A percentile compares a stretch with the other conserved stretches of the same genome.
phyloP scores from a whole-genome alignment of 495 filamentous ascomycete species.

The Aspergillus asperescens region DNA sequence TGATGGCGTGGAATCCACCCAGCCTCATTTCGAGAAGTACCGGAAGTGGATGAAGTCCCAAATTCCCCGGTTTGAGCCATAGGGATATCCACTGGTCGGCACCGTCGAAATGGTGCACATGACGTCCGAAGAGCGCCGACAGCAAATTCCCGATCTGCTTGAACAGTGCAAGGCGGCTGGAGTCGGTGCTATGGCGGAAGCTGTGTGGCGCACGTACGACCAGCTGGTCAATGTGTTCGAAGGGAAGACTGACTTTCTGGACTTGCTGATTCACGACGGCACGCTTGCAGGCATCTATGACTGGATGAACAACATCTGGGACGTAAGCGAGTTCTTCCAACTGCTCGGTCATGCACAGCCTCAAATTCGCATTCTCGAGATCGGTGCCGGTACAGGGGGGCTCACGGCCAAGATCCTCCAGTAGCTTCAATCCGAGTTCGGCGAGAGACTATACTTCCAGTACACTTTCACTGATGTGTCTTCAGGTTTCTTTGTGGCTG shows the following conservation, averaged over 20 bases:
- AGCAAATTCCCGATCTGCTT: not conserved
- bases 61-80: not conserved
- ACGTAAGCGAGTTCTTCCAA: slow-evolving; percentile 16
- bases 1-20: not conserved
- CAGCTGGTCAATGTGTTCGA: not conserved
- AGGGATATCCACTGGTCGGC: not conserved
- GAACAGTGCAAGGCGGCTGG: not conserved
- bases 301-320: not conserved
- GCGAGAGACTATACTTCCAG: slow-evolving; percentile 10
- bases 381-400: slow-evolving; percentile 44
- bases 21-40: not conserved
- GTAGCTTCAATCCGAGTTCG: slow-evolving; percentile 20
- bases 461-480: slow-evolving; percentile 45
- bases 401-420: slow-evolving; percentile 19
- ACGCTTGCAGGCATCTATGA: slow-evolving; percentile 24
- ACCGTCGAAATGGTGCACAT: not conserved
- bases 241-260: slow-evolving; percentile 24
- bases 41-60: not conserved
- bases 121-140: not conserved
- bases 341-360: slow-evolving; percentile 35
- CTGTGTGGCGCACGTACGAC: not conserved
- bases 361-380: slow-evolving; percentile 37
- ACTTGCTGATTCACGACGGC: slow-evolving; percentile 23
- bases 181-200: not conserved
- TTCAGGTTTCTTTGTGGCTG: slow-evolving; percentile 43